Evolutionary conservation across 202 grass and related monocot genomes (phyloP).

Genomic region (Cymbopogon flexuosus): DNA sequence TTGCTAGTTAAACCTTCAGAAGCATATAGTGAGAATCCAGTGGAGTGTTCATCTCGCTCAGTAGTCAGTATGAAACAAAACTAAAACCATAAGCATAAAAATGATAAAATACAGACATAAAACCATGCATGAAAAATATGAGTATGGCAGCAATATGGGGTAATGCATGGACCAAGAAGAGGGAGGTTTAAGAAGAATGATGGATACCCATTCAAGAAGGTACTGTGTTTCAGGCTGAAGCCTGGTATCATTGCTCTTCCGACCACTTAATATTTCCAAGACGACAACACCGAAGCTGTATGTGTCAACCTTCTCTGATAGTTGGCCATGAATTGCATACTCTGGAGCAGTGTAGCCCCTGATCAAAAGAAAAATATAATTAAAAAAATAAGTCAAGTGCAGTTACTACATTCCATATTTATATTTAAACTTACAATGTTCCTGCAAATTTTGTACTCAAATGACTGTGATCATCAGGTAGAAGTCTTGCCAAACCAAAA

Average conservation of each 20-base stretch:
- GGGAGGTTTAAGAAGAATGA: slow-evolving; percentile 14
- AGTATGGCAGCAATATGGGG: slow-evolving; percentile 8
- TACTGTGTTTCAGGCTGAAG: slow-evolving; percentile 65
- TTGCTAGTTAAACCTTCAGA: slow-evolving; percentile 22
- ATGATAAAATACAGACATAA: not conserved
- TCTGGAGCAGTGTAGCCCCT: slow-evolving; percentile 86
- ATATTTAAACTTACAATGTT: slow-evolving; percentile 58
- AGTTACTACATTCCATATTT: slow-evolving; percentile 14
- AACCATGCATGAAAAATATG: slow-evolving; percentile 12
- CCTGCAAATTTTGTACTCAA: slow-evolving; percentile 82
- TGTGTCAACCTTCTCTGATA: slow-evolving; percentile 80
- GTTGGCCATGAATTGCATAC: slow-evolving; percentile 75
- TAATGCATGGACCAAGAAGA: slow-evolving; percentile 20
- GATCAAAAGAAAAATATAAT: slow-evolving; percentile 30
- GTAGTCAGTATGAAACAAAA: slow-evolving; percentile 1
- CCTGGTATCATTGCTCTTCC: slow-evolving; percentile 68
- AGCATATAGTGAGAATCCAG: slow-evolving; percentile 17
- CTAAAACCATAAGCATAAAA: not conserved
- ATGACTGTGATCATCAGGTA: slow-evolving; percentile 76
- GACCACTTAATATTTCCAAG: slow-evolving; percentile 79
- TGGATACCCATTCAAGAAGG: slow-evolving; percentile 73
- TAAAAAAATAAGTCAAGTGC: not conserved
- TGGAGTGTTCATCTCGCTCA: not conserved
- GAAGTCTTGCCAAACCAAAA: slow-evolving; percentile 74
- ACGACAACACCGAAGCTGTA: slow-evolving; percentile 76